A percentile compares a stretch with the other conserved stretches of the same genome.
Conservation (phyloP, 2,329 filamentous ascomycete genomes). For the Botryosphaeria dothidea region DNA sequence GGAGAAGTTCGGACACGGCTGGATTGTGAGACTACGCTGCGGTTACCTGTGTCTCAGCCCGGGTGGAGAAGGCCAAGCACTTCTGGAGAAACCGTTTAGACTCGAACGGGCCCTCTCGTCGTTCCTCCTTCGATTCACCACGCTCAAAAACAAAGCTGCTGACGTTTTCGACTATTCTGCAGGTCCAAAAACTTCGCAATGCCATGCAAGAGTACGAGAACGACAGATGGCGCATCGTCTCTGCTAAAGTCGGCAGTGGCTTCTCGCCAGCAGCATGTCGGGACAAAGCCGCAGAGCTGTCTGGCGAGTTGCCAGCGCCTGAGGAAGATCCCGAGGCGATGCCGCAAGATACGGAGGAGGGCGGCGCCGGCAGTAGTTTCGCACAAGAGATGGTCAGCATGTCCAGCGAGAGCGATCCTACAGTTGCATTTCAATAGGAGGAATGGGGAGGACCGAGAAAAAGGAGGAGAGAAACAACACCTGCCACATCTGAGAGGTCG, state of each 20-base stretch:
- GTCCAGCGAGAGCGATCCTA: constrained; percentile 8
- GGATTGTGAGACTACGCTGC: not conserved
- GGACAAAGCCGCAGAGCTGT: constrained; percentile 71
- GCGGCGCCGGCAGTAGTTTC: constrained; percentile 7
- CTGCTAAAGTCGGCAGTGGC: constrained; percentile 85
- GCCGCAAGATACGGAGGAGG: constrained; percentile 14
- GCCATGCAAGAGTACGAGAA: constrained; percentile 84
- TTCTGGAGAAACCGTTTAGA: not conserved
- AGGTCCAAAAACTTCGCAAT: constrained; percentile 76
- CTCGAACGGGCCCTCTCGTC: not conserved
- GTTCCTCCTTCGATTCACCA: not conserved
- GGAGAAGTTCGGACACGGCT: not conserved
- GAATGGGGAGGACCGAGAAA: not conserved
- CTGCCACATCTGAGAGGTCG: not conserved
- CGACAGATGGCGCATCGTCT: constrained; percentile 90
- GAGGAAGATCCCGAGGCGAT: constrained; percentile 12
- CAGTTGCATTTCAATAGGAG: constrained; percentile 12
- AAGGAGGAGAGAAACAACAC: not conserved
- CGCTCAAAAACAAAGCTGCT: not conserved
- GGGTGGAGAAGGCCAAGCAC: not conserved
- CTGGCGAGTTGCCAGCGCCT: constrained; percentile 6
- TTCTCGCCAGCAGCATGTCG: constrained; percentile 86
- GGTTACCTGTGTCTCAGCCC: not conserved
- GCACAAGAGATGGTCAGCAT: constrained; percentile 16
- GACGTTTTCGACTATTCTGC: constrained; percentile 15